phyloP scores from a whole-genome alignment of 2,329 filamentous ascomycete species.

The Chrysosporium keratinophilum region DNA sequence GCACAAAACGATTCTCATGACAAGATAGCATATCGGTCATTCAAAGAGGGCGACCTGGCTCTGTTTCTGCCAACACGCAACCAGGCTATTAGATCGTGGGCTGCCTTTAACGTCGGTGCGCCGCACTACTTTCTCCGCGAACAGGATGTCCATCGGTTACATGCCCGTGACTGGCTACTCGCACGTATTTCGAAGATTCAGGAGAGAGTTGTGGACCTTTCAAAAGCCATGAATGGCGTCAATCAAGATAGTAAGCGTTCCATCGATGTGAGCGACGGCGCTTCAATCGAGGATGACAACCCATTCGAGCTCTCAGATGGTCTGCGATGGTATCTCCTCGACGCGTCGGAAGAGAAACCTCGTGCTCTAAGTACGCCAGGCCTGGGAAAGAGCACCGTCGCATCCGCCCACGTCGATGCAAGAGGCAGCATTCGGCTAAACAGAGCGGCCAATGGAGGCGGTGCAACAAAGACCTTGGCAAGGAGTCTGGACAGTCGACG shows the following conservation, averaged over 20 bases:
- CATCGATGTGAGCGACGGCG: conserved; percentile 43
- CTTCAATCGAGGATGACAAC: conserved; percentile 74
- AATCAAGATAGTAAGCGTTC: conserved; percentile 42
- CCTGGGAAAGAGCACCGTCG: conserved; percentile 82
- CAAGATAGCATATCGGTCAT: conserved; percentile 90
- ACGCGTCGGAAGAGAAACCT: conserved; percentile 85
- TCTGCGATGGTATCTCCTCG: conserved; percentile 88
- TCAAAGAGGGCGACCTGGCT: conserved; percentile 92
- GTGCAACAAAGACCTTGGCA: conserved; percentile 65
- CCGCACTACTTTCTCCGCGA: conserved; percentile 96
- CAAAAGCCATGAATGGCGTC: conserved; percentile 56
- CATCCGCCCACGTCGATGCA: conserved; percentile 75
- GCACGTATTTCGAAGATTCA: conserved; percentile 85
- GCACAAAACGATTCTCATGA: conserved; percentile 79
- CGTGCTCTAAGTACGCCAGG: conserved; percentile 87
- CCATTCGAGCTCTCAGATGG: conserved; percentile 95
- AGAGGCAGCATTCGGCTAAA: conserved; percentile 54
- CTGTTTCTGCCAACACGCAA: conserved; percentile 91
- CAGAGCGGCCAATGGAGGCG: conserved; percentile 52
- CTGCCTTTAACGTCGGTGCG: conserved; percentile 94
- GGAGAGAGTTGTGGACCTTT: conserved; percentile 85
- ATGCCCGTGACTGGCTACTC: conserved; percentile 86
- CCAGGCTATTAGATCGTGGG: conserved; percentile 90
- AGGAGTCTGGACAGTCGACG: conserved; percentile 86
- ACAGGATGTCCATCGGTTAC: conserved; percentile 75